A percentile compares a stretch with the other conserved stretches of the same genome.
phyloP scores from a whole-genome alignment of 2,329 filamentous ascomycete genomes.

The Microcera coccophila region DNA sequence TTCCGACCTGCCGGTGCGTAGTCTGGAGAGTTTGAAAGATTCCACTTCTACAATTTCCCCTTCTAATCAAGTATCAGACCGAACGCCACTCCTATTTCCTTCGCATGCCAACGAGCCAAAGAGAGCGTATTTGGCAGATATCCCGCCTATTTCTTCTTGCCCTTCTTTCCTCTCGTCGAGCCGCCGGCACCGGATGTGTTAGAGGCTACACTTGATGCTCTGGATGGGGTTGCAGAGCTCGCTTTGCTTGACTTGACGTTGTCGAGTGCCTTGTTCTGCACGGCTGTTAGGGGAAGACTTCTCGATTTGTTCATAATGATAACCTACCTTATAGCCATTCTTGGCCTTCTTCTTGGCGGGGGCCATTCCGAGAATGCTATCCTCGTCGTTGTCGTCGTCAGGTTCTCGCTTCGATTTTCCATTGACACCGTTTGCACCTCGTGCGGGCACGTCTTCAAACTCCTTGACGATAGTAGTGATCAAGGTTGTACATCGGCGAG shows the following conservation, averaged over 20 bases:
- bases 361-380: slow-evolving; percentile 71
- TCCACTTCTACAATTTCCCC: slow-evolving; percentile 12
- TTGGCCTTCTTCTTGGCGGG: slow-evolving; percentile 95
- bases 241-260: slow-evolving; percentile 78
- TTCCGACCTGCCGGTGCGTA: not conserved
- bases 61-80: slow-evolving; percentile 19
- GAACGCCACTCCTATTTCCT: slow-evolving; percentile 24
- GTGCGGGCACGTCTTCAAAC: slow-evolving; percentile 68
- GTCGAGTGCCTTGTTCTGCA: slow-evolving; percentile 88
- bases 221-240: slow-evolving; percentile 71
- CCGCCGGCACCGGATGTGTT: slow-evolving; percentile 53
- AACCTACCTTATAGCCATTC: slow-evolving; percentile 76
- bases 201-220: slow-evolving; percentile 84
- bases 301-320: not conserved
- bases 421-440: slow-evolving; percentile 57
- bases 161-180: slow-evolving; percentile 50
- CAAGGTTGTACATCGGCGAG: slow-evolving; percentile 86
- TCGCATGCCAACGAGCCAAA: slow-evolving; percentile 11
- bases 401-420: slow-evolving; percentile 69
- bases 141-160: slow-evolving; percentile 29
- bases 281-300: slow-evolving; percentile 12
- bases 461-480: slow-evolving; percentile 93
- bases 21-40: slow-evolving; percentile 9
- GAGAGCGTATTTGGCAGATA: slow-evolving; percentile 2
- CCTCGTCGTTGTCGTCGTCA: slow-evolving; percentile 81